phyloP scores from a whole-genome alignment of 345 rosid species.

The Draba incana region DNA sequence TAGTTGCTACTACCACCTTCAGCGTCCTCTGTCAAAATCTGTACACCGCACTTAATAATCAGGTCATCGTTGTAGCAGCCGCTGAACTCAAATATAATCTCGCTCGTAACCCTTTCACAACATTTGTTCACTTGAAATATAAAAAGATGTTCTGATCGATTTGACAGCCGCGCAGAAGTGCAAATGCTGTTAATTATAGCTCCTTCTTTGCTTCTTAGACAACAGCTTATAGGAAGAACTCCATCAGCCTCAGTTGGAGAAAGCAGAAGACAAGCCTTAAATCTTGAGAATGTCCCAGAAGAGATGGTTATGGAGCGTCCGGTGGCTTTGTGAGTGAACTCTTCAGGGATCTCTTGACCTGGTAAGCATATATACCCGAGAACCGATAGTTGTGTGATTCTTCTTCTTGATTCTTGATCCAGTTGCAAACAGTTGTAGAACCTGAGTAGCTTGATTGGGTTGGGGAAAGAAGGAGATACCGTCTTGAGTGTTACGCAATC shows the following conservation, averaged over 20 bases:
- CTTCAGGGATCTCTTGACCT: neutral
- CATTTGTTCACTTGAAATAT: neutral
- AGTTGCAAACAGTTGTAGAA: neutral
- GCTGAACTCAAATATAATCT: neutral
- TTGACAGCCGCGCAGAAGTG: no score
- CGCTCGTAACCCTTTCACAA: neutral
- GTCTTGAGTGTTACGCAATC: neutral
- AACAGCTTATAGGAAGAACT: neutral
- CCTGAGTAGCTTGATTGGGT: neutral
- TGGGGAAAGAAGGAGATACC: neutral
- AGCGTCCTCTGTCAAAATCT: no score
- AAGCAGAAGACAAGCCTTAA: conserved; percentile 5
- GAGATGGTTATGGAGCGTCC: conserved; percentile 12
- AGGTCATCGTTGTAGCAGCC: no score
- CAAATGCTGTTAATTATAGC: neutral
- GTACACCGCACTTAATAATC: neutral
- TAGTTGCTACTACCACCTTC: no score
- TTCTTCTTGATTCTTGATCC: neutral
- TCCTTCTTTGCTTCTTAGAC: neutral
- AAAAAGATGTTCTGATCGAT: conserved; percentile 4
- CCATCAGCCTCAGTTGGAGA: neutral
- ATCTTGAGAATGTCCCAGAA: neutral
- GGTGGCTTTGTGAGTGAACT: conserved; percentile 14
- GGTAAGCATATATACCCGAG: neutral
- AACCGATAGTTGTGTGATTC: neutral